phyloP scores from a whole-genome alignment of 306 rosid species.

The Lagenaria siceraria region DNA sequence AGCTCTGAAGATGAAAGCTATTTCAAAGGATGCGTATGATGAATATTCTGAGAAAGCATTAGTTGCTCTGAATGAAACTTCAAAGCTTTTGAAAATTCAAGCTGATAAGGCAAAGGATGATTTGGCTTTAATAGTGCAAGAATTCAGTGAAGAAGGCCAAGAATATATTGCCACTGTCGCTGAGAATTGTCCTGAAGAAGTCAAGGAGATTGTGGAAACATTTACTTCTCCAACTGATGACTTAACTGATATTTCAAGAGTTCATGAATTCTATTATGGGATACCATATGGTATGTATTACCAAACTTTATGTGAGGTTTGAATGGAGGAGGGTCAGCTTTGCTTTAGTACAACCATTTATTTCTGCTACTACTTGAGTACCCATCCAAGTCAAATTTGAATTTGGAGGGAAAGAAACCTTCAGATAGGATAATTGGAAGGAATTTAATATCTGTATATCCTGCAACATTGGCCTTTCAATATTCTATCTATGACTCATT shows the following conservation, averaged over 20 bases:
- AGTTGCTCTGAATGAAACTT: slow-evolving; percentile 46
- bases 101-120: slow-evolving; percentile 62
- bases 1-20: slow-evolving; percentile 53
- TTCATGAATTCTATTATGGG: slow-evolving; percentile 76
- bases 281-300: slow-evolving; percentile 79
- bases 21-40: slow-evolving; percentile 81
- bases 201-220: slow-evolving; percentile 70
- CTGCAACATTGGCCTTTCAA: neutral
- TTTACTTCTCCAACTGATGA: slow-evolving; percentile 49
- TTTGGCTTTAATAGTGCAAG: slow-evolving; percentile 50
- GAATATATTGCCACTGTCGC: slow-evolving; percentile 53
- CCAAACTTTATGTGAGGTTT: neutral
- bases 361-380: neutral
- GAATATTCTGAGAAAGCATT: slow-evolving; percentile 64
- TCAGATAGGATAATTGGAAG: neutral
- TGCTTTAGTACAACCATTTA: neutral
- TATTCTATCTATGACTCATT: neutral
- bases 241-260: slow-evolving; percentile 39
- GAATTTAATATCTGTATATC: neutral
- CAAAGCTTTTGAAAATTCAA: slow-evolving; percentile 68
- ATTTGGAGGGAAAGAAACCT: neutral
- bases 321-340: neutral
- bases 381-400: neutral
- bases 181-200: slow-evolving; percentile 62
- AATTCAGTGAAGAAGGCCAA: slow-evolving; percentile 62